Percentiles rank a stretch among this genome's conserved stretches.
Evolutionary conservation across 805 yeast species (phyloP).

Genomic region (Ogataea methanolica): DNA sequence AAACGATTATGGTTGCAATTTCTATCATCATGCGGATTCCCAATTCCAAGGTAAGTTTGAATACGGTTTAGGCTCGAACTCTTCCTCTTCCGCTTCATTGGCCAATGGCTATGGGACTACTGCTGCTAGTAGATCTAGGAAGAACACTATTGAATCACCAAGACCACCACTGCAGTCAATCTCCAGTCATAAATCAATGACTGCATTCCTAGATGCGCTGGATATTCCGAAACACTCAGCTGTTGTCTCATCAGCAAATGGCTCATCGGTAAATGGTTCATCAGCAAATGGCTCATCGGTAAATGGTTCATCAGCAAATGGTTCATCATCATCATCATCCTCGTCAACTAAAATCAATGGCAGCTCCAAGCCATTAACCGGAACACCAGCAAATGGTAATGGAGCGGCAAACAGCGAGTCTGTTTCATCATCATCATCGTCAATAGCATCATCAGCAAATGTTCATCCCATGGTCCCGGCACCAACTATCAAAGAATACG

Average conservation of each 20-base stretch:
- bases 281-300: no score
- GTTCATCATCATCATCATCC: background rate
- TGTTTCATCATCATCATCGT: background rate
- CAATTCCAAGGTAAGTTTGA: conserved; percentile 15
- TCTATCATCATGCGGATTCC: conserved; percentile 17
- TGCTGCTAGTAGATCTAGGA: background rate
- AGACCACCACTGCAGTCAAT: background rate
- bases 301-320: background rate
- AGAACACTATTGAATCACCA: background rate
- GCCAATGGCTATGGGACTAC: background rate
- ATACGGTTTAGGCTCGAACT: conserved; percentile 14
- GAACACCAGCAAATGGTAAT: background rate
- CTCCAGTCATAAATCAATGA: background rate
- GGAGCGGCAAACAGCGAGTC: background rate
- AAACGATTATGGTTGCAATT: conserved; percentile 26
- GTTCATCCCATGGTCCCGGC: background rate
- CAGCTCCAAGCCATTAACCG: background rate
- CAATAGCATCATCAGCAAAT: background rate
- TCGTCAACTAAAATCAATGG: background rate
- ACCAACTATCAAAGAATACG: conserved; percentile 6
- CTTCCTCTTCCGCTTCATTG: conserved; percentile 11
- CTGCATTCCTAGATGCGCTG: background rate
- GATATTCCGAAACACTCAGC: background rate
- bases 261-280: no score
- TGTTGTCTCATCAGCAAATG: background rate